These are phyloP conservation scores for Tolypocladium guangdongense DNA, from an alignment of 2,329 filamentous ascomycete genomes.

Conservation along the genomic window DNA sequence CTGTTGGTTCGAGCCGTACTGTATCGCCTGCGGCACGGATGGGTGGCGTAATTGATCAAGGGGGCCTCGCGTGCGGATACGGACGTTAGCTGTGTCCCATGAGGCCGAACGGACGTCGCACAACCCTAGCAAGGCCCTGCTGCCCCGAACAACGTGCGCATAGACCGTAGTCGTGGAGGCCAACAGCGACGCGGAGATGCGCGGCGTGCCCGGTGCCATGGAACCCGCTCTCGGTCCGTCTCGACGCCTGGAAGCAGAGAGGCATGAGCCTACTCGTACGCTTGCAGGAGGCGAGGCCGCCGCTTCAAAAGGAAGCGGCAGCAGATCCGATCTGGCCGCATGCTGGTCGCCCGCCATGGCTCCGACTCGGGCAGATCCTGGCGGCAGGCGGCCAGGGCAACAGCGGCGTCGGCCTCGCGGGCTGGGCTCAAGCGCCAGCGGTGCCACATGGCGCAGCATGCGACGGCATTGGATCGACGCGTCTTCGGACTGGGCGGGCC, in stretches of 20 bases:
- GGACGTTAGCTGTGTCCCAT: neutral
- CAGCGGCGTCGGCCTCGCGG: neutral
- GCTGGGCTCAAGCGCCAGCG: neutral
- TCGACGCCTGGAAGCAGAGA: neutral
- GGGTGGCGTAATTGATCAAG: neutral
- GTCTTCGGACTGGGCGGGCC: neutral
- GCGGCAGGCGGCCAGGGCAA: neutral
- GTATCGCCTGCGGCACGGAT: neutral
- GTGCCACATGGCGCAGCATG: neutral
- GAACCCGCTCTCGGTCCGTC: no score
- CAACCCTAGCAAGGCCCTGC: neutral
- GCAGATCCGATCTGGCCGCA: neutral
- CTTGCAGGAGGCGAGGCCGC: neutral
- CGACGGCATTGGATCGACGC: neutral
- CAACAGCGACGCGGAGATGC: neutral
- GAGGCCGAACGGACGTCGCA: neutral
- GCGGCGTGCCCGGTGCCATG: neutral
- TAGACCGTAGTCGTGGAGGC: neutral
- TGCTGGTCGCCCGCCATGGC: neutral
- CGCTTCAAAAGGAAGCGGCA: no score
- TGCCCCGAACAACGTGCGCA: neutral
- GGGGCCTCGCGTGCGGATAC: neutral
- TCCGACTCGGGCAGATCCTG: neutral
- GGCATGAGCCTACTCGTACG: neutral
- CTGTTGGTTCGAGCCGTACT: neutral